Evolutionary conservation across 192 early-diverging fungal species (phyloP).

Genomic region (Backusella australiensis): DNA sequence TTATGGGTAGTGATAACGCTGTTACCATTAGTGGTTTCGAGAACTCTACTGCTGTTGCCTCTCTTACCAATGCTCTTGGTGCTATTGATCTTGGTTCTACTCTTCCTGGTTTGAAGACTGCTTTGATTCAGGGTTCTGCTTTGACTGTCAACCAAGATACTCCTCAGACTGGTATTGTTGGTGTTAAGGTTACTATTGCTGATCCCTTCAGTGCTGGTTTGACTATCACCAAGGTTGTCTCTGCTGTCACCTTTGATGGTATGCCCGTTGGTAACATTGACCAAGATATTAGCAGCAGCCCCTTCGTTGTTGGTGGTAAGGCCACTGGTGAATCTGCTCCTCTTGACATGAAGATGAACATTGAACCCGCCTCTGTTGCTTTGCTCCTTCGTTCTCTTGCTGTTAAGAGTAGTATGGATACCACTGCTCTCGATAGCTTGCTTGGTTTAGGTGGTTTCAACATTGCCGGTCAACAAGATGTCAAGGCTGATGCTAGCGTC

Average conservation of each 20-base stretch:
- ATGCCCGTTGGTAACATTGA: constrained; percentile 44
- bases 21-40: constrained; percentile 43
- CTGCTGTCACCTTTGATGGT: constrained; percentile 42
- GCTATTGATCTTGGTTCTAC: constrained; percentile 39
- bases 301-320: constrained; percentile 42
- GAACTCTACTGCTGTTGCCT: constrained; percentile 43
- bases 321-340: constrained; percentile 32
- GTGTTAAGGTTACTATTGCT: constrained; percentile 44
- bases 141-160: constrained; percentile 45
- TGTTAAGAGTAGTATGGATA: constrained; percentile 40
- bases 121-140: constrained; percentile 40
- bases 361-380: constrained; percentile 46
- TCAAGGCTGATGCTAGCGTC: constrained; percentile 19
- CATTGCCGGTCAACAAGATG: constrained; percentile 31
- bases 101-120: constrained; percentile 47
- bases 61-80: constrained; percentile 45
- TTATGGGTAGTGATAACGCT: constrained; percentile 41
- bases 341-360: constrained; percentile 47
- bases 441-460: constrained; percentile 41
- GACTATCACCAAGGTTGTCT: constrained; percentile 46
- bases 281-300: constrained; percentile 40
- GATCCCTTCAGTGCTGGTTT: constrained; percentile 56
- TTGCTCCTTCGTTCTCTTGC: constrained; percentile 47
- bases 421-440: constrained; percentile 44
- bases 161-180: constrained; percentile 40